A percentile compares a stretch with the other conserved stretches of the same genome.
These are phyloP conservation scores for Avena atlantica DNA, from an alignment of 176 grass and related monocot species.

Conservation along the genomic window DNA sequence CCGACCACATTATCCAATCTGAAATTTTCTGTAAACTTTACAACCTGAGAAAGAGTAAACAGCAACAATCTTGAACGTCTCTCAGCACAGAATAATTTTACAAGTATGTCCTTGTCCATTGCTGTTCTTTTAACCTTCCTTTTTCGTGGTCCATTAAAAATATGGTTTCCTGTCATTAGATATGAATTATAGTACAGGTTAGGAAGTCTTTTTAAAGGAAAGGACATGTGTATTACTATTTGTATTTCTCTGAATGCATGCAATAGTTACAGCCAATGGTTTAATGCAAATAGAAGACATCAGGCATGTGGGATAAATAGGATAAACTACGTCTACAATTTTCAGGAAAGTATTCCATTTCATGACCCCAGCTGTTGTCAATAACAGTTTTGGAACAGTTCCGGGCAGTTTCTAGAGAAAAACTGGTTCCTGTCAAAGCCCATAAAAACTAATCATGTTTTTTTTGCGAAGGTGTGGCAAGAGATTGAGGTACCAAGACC, in stretches of 20 bases:
- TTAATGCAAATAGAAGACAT: neutral
- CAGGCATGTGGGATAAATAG: neutral
- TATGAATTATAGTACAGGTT: neutral
- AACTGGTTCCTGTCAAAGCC: neutral
- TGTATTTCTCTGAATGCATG: neutral
- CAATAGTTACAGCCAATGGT: neutral
- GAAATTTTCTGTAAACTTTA: conserved; percentile 26
- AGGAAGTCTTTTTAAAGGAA: neutral
- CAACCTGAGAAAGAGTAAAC: conserved; percentile 3
- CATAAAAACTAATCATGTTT: conserved; percentile 5
- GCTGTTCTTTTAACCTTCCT: neutral
- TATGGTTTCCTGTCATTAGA: conserved; percentile 8
- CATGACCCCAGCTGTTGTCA: neutral
- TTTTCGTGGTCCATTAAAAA: neutral
- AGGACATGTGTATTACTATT: neutral
- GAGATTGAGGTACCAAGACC: neutral
- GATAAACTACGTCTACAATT: neutral
- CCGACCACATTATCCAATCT: neutral
- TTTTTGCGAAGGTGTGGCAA: neutral
- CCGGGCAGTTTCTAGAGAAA: neutral
- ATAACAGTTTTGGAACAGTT: neutral
- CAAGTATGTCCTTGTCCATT: conserved; percentile 19
- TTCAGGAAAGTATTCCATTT: neutral
- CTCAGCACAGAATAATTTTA: conserved; percentile 12
- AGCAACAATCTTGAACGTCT: conserved; percentile 7